These are phyloP conservation scores for Claviceps maximensis DNA, from an alignment of 2,329 filamentous ascomycete species.

Conservation along the genomic window DNA sequence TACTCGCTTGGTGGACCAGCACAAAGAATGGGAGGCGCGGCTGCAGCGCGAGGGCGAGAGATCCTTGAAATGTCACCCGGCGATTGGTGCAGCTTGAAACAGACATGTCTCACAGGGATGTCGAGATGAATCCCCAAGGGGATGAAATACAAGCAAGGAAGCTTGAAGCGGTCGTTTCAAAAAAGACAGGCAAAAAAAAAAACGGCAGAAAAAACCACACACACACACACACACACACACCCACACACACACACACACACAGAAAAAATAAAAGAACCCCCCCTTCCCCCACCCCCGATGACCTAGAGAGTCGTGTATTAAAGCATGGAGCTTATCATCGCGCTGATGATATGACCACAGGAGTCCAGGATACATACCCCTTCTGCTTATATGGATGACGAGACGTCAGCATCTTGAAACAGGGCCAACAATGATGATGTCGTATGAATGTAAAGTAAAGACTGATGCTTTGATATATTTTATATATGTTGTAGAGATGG, in stretches of 20 bases:
- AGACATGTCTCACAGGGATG: background rate
- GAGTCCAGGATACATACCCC: background rate
- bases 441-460: background rate
- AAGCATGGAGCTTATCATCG: background rate
- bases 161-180: background rate
- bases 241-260: no score
- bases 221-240: no score
- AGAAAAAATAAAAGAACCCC: background rate
- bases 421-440: background rate
- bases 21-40: slow-evolving; percentile 27
- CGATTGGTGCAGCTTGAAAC: slow-evolving; percentile 6
- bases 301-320: background rate
- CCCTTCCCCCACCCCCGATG: no score
- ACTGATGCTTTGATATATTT: background rate
- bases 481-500: background rate
- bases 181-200: no score
- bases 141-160: background rate
- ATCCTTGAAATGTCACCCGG: slow-evolving; percentile 18
- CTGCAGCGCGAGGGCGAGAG: slow-evolving; percentile 16
- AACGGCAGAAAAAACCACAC: background rate
- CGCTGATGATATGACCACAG: background rate
- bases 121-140: no score
- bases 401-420: background rate
- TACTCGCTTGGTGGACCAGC: slow-evolving; percentile 17
- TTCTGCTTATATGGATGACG: background rate